phyloP scores from a whole-genome alignment of 805 yeast species.

The Pichia manshurica region DNA sequence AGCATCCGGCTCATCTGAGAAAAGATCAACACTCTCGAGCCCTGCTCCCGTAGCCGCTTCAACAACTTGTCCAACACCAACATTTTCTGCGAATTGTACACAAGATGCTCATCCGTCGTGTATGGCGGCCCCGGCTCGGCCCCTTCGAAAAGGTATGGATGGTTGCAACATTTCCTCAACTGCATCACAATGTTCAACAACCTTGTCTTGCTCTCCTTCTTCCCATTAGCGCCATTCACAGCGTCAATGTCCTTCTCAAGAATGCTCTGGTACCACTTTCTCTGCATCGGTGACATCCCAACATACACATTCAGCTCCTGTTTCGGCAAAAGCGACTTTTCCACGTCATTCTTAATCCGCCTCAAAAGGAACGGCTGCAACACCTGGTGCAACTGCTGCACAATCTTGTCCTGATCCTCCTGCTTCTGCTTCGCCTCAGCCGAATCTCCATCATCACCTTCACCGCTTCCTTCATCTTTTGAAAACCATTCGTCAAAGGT shows the following conservation, averaged over 20 bases:
- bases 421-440: slow-evolving; percentile 26
- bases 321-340: slow-evolving; percentile 68
- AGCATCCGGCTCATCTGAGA: slow-evolving; percentile 81
- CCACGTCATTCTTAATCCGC: slow-evolving; percentile 77
- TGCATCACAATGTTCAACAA: slow-evolving; percentile 79
- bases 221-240: slow-evolving; percentile 75
- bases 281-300: slow-evolving; percentile 75
- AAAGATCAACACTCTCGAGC: slow-evolving; percentile 72
- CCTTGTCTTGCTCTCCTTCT: slow-evolving; percentile 69
- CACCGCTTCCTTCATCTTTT: slow-evolving; percentile 28
- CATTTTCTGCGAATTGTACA: slow-evolving; percentile 67
- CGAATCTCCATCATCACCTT: slow-evolving; percentile 20
- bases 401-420: slow-evolving; percentile 28
- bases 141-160: slow-evolving; percentile 79
- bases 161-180: slow-evolving; percentile 77
- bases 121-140: slow-evolving; percentile 89
- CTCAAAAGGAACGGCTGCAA: slow-evolving; percentile 69
- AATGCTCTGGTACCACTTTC: slow-evolving; percentile 68
- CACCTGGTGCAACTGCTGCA: slow-evolving; percentile 69
- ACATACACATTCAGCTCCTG: slow-evolving; percentile 69
- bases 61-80: slow-evolving; percentile 63
- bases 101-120: slow-evolving; percentile 79
- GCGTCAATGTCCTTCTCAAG: slow-evolving; percentile 80
- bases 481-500: slow-evolving; percentile 74
- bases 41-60: slow-evolving; percentile 56